Evolutionary conservation across 2,329 filamentous ascomycete genomes (phyloP).

Genomic region (Amylocarpus encephaloides): DNA sequence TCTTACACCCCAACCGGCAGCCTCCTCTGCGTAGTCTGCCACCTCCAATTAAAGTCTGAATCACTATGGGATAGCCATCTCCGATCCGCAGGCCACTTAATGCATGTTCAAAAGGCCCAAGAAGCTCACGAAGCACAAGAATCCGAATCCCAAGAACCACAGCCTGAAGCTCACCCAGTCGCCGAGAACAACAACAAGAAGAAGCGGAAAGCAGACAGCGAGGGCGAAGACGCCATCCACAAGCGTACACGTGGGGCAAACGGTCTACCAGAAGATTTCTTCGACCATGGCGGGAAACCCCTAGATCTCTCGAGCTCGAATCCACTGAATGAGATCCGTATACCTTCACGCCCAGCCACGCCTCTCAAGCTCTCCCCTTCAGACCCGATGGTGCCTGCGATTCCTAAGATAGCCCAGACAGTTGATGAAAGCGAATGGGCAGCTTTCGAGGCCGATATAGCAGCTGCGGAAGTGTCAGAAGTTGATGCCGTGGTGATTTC

Average conservation of each 20-base stretch:
- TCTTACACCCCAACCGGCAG: constrained; percentile 62
- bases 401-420: too few species aligned
- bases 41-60: constrained; percentile 58
- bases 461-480: constrained; percentile 35
- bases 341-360: constrained; percentile 58
- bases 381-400: constrained; percentile 30
- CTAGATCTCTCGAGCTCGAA: constrained; percentile 30
- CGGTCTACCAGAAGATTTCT: constrained; percentile 31
- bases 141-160: constrained; percentile 5
- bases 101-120: constrained; percentile 31
- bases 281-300: constrained; percentile 23
- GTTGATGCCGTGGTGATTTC: constrained; percentile 54
- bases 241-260: constrained; percentile 38
- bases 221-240: constrained; percentile 36
- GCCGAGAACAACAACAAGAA: constrained; percentile 29
- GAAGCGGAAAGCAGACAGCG: constrained; percentile 44
- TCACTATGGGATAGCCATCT: constrained; percentile 61
- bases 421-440: constrained; percentile 79
- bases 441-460: constrained; percentile 79
- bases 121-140: constrained; percentile 6
- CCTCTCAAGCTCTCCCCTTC: constrained; percentile 41
- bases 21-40: constrained; percentile 62
- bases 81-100: constrained; percentile 39
- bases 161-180: constrained; percentile 3
- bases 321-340: constrained; percentile 45